Percentiles rank a stretch among this genome's conserved stretches.
These are phyloP conservation scores for Pichia rugopelliculosa DNA, from an alignment of 805 yeast genomes.

Conservation along the genomic window DNA sequence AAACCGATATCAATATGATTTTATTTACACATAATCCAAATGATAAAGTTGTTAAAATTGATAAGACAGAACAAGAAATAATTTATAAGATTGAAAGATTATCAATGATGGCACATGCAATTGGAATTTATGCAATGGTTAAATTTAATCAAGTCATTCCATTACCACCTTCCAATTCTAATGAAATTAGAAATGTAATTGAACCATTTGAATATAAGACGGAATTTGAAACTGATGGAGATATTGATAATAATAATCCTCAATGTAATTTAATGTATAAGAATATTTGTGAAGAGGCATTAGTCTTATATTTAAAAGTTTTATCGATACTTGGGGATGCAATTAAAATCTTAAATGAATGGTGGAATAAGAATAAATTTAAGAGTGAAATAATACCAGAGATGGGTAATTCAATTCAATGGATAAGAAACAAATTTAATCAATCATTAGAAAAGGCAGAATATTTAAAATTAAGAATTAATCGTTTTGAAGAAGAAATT, in stretches of 20 bases:
- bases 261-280: constrained; percentile 48
- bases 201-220: constrained; percentile 9
- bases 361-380: constrained; percentile 65
- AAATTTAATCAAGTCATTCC: constrained; percentile 83
- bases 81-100: constrained; percentile 54
- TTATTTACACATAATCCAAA: not conserved
- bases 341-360: constrained; percentile 75
- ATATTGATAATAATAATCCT: not conserved
- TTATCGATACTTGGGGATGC: constrained; percentile 77
- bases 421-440: constrained; percentile 85
- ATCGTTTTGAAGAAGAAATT: constrained; percentile 38
- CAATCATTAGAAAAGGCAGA: constrained; percentile 88
- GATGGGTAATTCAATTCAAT: constrained; percentile 51
- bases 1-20: not conserved
- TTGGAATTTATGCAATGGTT: constrained; percentile 82
- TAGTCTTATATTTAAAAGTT: constrained; percentile 76
- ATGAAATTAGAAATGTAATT: constrained; percentile 21
- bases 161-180: constrained; percentile 43
- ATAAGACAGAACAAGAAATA: constrained; percentile 31
- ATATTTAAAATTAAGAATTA: constrained; percentile 48
- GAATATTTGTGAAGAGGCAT: constrained; percentile 75
- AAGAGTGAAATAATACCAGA: constrained; percentile 32
- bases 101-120: constrained; percentile 87
- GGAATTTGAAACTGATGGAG: not conserved
- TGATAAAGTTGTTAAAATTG: not conserved